Base-by-base conservation (phyloP, 495 filamentous ascomycete genomes). In the Copromyces sp. region DNA sequence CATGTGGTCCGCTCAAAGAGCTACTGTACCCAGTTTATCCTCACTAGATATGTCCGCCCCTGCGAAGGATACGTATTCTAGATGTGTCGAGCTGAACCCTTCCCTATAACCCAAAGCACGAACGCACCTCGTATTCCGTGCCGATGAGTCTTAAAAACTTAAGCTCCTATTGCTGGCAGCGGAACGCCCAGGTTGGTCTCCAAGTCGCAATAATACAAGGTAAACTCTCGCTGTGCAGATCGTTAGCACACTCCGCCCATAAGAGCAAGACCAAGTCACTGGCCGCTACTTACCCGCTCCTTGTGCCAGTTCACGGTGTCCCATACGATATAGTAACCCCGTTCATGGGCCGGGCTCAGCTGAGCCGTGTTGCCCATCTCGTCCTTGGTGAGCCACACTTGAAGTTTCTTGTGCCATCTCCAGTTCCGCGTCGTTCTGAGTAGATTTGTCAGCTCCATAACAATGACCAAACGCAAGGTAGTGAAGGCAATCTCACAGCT, bases 331-430 rank as follows among this genome's bases (percentile, higher is more conserved):
- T 98, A 98, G 78, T 92, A 93, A 3, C 94, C 94, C 61, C 91
- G 89, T 81, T 98, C 94, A 70, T 89, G 89, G 38, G 88, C 87
- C 24, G 87, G 86, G 24, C 90, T 87, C 73, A 92, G 84, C 59
- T 80, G 86, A 76, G 87, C 89, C 47, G 93, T 92, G 9, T 89
- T 87, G 78, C 90, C 89, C 71, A 89, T 84, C 29, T 93, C 90
- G 78, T 96, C 93, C 80, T 95, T 95, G 42, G 93, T 96, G 77
- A 98, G 84, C 94, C 94, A 98, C 74, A 94, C 88, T 74, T 92
- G 89, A 70, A 94, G 85, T 70, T 93, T 89, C 83, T 94, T 97
- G 80, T 98, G 94, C 85, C 93, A 98, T 73, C 94, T 85, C 94
- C 94, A 98, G 79, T 94, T 94, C 69, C 94, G 92, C 69, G 87